Evolutionary conservation across 2,329 filamentous ascomycete genomes (phyloP), one percentile per base, ranked within the genome.

Genomic region (Teratosphaeria nubilosa): DNA sequence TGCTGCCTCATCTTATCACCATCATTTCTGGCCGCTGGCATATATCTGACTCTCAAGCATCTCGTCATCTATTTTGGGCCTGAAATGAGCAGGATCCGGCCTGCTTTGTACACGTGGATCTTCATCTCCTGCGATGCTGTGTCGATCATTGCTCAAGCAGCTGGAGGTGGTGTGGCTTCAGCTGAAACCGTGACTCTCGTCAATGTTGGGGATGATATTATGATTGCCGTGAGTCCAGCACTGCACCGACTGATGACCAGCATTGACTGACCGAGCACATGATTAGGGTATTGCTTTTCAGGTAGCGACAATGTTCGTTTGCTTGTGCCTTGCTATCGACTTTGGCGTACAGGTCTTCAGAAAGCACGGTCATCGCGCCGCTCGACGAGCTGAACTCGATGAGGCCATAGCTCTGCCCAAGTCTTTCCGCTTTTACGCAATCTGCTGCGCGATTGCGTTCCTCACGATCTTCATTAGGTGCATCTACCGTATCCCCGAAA

Each of bases 401-500:
- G 51, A 62, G 68, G 52, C 76, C 74, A 20, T 65, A 64, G 58
- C 70, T 30, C n/a, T 55, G 56, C 58, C 56, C 30, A 60, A 34
- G 10, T 58, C 69, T 25, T 85, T 86, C 73, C 75, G 74, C 57
- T 74, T 75, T 13, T 86, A 86, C 69, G 69, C 84, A 5, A 66
- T 65, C n/a, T 81, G 80, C 11, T 75, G 87, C 20, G 68, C 73
- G 1, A 69, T 86, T 1, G 78, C 83, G 1, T 85, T 84, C n/a
- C 56, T 86, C 13, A 80, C 78, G 66, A 85, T 89, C 66, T 82
- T 88, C 63, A 81, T 82, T 64, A 76, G 86, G 27, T 85, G 81
- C 65, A 79, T 84, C 51, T 89, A 84, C 71, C 81, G 86, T 63
- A 66, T 79, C 6, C 77, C 77, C 3, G 77, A 79, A 63, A 78